phyloP scores from a whole-genome alignment of 768 basidiomycete genomes.

The Suillus subaureus region DNA sequence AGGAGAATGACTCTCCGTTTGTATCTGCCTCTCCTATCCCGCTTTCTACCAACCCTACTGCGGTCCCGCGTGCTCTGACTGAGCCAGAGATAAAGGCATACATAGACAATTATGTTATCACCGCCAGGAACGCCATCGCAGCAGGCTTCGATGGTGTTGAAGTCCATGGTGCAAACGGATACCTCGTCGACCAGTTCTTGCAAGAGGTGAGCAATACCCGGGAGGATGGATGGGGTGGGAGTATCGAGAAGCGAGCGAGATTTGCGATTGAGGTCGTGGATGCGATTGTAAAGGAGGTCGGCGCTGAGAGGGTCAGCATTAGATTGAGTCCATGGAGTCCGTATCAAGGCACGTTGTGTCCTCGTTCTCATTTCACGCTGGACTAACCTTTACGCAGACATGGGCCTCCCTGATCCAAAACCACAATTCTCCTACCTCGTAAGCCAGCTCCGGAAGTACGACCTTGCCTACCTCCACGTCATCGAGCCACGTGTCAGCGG shows the following conservation, averaged over 20 bases:
- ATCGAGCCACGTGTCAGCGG: conserved; percentile 34
- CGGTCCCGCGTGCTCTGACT: conserved; percentile 42
- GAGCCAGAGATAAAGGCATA: conserved; percentile 48
- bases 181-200: conserved; percentile 44
- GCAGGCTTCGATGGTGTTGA: conserved; percentile 70
- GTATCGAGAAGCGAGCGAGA: conserved; percentile 47
- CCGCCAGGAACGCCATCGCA: conserved; percentile 51
- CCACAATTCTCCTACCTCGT: conserved; percentile 40
- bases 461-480: conserved; percentile 46
- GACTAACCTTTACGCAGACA: conserved; percentile 27
- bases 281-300: conserved; percentile 44
- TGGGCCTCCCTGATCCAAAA: conserved; percentile 36
- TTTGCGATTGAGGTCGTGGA: conserved; percentile 50
- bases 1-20: conserved; percentile 20
- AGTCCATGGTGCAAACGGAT: conserved; percentile 35
- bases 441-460: conserved; percentile 21
- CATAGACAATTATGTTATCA: conserved; percentile 42
- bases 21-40: conserved; percentile 30
- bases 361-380: neutral
- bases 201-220: conserved; percentile 42
- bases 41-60: conserved; percentile 10
- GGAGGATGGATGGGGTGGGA: conserved; percentile 53
- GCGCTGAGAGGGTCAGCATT: conserved; percentile 44
- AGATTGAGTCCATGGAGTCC: conserved; percentile 45
- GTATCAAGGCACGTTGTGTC: conserved; percentile 31